Evolutionary conservation across 2,329 filamentous ascomycete genomes (phyloP).

Genomic region (Aspergillus fumigatus): DNA sequence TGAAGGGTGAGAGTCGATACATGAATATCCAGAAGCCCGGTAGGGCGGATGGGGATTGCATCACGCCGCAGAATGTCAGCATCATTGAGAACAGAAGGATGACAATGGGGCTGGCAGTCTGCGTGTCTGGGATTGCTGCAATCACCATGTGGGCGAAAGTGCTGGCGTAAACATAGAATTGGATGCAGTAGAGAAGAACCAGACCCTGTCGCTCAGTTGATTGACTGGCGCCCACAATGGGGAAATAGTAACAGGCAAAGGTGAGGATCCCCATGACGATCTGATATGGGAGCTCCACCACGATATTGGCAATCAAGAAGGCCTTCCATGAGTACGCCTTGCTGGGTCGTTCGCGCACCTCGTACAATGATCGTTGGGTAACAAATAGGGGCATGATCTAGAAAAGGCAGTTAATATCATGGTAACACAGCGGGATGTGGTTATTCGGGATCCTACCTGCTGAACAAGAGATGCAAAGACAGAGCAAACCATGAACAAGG

Average conservation of each 20-base stretch:
- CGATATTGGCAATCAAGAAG: slow-evolving; percentile 76
- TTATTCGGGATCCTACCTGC: slow-evolving; percentile 18
- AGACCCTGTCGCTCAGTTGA: slow-evolving; percentile 66
- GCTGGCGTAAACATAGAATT: slow-evolving; percentile 73
- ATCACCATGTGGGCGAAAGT: slow-evolving; percentile 77
- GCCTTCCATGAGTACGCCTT: slow-evolving; percentile 83
- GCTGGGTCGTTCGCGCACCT: slow-evolving; percentile 76
- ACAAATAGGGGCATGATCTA: slow-evolving; percentile 75
- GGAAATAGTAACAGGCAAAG: slow-evolving; percentile 73
- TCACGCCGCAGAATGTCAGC: slow-evolving; percentile 70
- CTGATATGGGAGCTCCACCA: slow-evolving; percentile 84
- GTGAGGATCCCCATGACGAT: slow-evolving; percentile 67
- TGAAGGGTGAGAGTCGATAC: slow-evolving; percentile 57
- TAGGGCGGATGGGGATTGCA: slow-evolving; percentile 61
- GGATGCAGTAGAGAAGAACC: slow-evolving; percentile 70
- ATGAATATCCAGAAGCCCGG: slow-evolving; percentile 64
- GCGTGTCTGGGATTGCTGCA: slow-evolving; percentile 67
- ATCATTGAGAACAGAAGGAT: slow-evolving; percentile 76
- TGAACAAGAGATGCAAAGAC: slow-evolving; percentile 53
- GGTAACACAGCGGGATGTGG: neutral
- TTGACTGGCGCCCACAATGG: slow-evolving; percentile 62
- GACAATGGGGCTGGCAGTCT: slow-evolving; percentile 69
- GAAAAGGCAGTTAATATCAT: neutral
- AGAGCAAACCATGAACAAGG: slow-evolving; percentile 74
- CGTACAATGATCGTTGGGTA: slow-evolving; percentile 73